phyloP scores from a whole-genome alignment of 805 yeast genomes.

The Metschnikowia corniflorae region DNA sequence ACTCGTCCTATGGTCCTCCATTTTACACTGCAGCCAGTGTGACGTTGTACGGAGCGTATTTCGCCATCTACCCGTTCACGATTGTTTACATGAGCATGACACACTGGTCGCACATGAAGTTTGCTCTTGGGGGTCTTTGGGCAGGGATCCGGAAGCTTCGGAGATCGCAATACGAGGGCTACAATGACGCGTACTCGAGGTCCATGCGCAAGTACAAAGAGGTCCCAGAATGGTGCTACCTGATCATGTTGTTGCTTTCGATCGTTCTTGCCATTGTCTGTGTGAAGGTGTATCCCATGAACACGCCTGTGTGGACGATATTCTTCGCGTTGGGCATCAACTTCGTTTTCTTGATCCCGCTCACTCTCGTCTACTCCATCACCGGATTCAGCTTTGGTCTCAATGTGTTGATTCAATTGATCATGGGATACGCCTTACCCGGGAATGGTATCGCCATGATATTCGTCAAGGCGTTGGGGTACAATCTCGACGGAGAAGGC shows the following conservation, averaged over 20 bases:
- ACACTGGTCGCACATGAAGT: conserved; percentile 4
- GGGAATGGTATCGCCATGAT: conserved; percentile 48
- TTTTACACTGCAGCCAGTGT: conserved; percentile 28
- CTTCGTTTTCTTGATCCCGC: conserved; percentile 36
- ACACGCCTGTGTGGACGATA: conserved; percentile 42
- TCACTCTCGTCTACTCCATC: conserved; percentile 32
- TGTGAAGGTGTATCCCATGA: conserved; percentile 37
- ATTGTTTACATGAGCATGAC: conserved; percentile 10
- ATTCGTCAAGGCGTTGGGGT: conserved; percentile 46
- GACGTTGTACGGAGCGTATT: conserved; percentile 27
- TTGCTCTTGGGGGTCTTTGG: conserved; percentile 13
- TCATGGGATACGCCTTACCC: conserved; percentile 42
- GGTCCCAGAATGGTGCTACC: conserved; percentile 45
- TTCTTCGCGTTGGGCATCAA: conserved; percentile 37
- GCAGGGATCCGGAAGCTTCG: conserved; percentile 16
- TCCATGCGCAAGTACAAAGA: conserved; percentile 45
- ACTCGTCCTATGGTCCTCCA: conserved; percentile 28
- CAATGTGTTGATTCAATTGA: conserved; percentile 40
- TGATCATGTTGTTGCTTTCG: conserved; percentile 25
- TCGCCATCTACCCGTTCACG: conserved; percentile 27
- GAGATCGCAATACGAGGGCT: conserved; percentile 14
- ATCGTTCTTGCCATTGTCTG: conserved; percentile 38
- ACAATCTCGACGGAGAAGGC: conserved; percentile 45
- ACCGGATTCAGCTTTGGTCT: conserved; percentile 37
- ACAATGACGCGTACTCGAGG: conserved; percentile 45